phyloP scores from a whole-genome alignment of 139 green algal genomes.

The Chlamydomonas asymmetrica region DNA sequence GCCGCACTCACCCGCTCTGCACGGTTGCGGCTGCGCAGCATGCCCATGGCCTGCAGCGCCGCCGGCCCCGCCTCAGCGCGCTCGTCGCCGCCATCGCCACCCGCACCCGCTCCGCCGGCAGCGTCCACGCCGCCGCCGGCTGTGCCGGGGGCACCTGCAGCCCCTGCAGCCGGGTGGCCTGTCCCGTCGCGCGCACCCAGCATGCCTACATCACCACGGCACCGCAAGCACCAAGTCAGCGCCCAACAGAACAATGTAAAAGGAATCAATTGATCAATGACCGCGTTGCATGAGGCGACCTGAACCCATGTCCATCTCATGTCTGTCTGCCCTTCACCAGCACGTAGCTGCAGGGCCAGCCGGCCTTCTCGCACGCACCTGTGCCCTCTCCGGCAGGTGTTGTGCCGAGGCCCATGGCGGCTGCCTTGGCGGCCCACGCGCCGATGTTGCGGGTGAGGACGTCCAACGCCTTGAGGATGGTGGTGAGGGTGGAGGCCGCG shows the following conservation, averaged over 20 bases:
- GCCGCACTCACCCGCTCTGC: neutral
- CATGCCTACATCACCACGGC: too few relatives aligned
- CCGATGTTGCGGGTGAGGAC: constrained; percentile 70
- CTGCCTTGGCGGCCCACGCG: constrained; percentile 27
- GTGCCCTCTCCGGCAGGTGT: too few relatives aligned
- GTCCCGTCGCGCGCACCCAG: too few relatives aligned
- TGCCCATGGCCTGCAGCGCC: constrained; percentile 19
- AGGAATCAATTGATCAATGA: too few relatives aligned
- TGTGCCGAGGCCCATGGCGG: neutral
- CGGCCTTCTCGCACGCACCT: too few relatives aligned
- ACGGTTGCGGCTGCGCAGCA: neutral
- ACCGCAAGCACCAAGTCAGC: too few relatives aligned
- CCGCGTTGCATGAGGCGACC: too few relatives aligned
- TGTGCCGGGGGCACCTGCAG: neutral
- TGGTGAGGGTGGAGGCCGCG: constrained; percentile 53
- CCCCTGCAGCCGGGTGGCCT: neutral
- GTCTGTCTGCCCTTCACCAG: too few relatives aligned
- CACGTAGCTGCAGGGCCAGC: neutral
- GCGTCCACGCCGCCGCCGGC: neutral
- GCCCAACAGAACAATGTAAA: too few relatives aligned
- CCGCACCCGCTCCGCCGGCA: constrained; percentile 12
- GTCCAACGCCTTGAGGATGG: constrained; percentile 84
- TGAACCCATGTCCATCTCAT: too few relatives aligned
- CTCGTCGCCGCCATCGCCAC: constrained; percentile 7
- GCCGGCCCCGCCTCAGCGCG: constrained; percentile 19